Evolutionary conservation across 2,329 filamentous ascomycete species (phyloP).

Genomic region (Beauveria asiatica): DNA sequence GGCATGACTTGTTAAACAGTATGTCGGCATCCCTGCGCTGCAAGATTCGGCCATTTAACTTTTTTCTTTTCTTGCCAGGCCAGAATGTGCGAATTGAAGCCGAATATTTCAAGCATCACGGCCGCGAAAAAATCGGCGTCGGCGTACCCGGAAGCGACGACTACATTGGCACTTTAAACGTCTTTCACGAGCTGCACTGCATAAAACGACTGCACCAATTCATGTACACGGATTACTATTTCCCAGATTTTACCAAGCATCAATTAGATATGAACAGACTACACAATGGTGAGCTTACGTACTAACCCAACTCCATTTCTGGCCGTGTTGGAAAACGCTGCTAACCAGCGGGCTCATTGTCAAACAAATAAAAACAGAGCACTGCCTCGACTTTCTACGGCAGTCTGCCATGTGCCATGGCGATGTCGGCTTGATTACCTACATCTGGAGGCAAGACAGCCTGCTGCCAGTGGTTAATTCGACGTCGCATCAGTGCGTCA

Average conservation of each 20-base stretch:
- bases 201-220: conserved; percentile 9
- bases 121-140: conserved; percentile 5
- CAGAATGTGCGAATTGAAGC: conserved; percentile 1
- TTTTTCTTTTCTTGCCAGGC: background rate
- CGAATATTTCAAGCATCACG: conserved; percentile 7
- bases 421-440: conserved; percentile 8
- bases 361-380: background rate
- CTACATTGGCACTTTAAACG: conserved; percentile 8
- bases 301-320: no score
- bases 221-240: conserved; percentile 8
- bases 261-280: conserved; percentile 6
- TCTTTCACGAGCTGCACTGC: conserved; percentile 10
- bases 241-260: background rate
- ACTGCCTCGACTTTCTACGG: conserved; percentile 6
- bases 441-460: conserved; percentile 5
- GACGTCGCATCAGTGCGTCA: conserved; percentile 8
- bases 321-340: background rate
- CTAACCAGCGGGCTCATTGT: background rate
- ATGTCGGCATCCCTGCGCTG: background rate
- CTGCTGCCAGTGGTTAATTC: background rate
- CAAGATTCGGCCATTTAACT: background rate
- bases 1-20: conserved; percentile 9
- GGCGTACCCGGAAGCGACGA: background rate
- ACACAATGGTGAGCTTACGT: background rate
- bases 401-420: conserved; percentile 10